These are phyloP conservation scores for Tylopilus cervinicoccineus DNA, from an alignment of 768 basidiomycete species.

Conservation along the genomic window DNA sequence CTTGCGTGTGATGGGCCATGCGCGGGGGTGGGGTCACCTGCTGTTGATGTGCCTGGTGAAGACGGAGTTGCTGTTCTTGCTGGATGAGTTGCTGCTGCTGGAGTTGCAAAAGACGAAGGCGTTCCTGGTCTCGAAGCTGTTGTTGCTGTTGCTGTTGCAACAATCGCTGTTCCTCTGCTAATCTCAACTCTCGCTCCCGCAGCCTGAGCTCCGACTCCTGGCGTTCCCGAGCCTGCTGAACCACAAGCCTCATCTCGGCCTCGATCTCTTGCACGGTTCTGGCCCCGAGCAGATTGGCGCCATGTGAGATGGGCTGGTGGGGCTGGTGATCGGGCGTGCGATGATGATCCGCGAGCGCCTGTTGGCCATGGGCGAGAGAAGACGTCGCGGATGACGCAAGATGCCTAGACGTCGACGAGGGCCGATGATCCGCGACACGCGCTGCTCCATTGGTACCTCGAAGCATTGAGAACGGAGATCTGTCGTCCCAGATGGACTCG, in stretches of 20 bases:
- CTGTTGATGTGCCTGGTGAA: conserved; percentile 37
- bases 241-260: conserved; percentile 71
- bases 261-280: conserved; percentile 81
- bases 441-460: conserved; percentile 48
- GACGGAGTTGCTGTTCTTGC: conserved; percentile 34
- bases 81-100: conserved; percentile 38
- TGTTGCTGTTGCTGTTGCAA: conserved; percentile 34
- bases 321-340: conserved; percentile 34
- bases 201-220: conserved; percentile 44
- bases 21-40: conserved; percentile 62
- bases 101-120: conserved; percentile 39
- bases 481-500: conserved; percentile 81
- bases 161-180: conserved; percentile 33
- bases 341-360: conserved; percentile 32
- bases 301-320: conserved; percentile 35
- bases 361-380: conserved; percentile 25
- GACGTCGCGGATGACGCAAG: conserved; percentile 20
- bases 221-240: conserved; percentile 41
- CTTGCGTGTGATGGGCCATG: conserved; percentile 44
- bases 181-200: conserved; percentile 40
- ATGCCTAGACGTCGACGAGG: conserved; percentile 24
- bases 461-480: conserved; percentile 68
- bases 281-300: conserved; percentile 35
- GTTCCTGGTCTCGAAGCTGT: conserved; percentile 41
- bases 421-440: conserved; percentile 36